phyloP scores from a whole-genome alignment of 139 green algal species.

The Micromonas commoda region DNA sequence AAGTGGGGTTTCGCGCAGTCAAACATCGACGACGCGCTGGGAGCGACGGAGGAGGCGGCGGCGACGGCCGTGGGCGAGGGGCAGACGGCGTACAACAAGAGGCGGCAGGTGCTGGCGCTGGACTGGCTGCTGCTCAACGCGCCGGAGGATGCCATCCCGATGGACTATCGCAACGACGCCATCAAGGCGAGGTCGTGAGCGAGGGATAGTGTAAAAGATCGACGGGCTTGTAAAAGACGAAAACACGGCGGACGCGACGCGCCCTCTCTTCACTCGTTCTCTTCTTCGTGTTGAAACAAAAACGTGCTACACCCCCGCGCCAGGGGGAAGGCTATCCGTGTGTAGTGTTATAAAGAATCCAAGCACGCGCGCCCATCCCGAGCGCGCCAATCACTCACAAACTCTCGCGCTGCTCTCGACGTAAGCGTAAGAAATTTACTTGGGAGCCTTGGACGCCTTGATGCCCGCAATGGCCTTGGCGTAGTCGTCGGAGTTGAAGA shows the following conservation, averaged over 20 bases:
- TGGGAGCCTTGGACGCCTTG: constrained; percentile 38
- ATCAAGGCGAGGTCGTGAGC: not conserved
- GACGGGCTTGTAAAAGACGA: no score
- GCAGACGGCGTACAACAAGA: not conserved
- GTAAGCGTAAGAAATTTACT: not conserved
- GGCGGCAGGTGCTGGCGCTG: not conserved
- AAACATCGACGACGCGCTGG: not conserved
- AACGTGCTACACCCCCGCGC: no score
- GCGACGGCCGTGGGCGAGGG: not conserved
- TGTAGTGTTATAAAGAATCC: no score
- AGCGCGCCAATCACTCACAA: no score
- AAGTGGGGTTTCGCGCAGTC: not conserved
- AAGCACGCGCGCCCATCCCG: not conserved
- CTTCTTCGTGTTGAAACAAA: no score
- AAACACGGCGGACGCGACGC: no score
- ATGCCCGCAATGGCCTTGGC: constrained; percentile 52
- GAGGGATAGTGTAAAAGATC: no score
- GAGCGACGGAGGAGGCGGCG: not conserved
- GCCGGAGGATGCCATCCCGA: not conserved
- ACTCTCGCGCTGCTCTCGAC: not conserved
- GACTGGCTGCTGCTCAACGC: not conserved
- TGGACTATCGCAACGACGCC: not conserved
- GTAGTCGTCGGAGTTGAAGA: constrained; percentile 65
- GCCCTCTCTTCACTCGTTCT: no score
- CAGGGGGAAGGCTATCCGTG: no score